Evolutionary conservation across 148 eudicot species (phyloP).

Genomic region (Rhododendron griersonianum): DNA sequence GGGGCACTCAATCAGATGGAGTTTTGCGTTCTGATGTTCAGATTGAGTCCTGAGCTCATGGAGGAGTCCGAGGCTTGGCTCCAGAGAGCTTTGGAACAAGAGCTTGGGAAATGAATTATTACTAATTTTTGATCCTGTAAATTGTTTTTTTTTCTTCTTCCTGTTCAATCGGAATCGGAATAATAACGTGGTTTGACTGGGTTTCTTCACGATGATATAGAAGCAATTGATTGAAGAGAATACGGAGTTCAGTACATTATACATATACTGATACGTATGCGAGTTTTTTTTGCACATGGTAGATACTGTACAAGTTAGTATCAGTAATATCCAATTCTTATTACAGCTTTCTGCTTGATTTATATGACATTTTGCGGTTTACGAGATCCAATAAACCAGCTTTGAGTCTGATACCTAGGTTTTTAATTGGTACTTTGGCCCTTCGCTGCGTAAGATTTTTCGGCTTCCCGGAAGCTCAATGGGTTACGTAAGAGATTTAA

Average conservation of each 20-base stretch:
- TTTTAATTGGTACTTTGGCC: background rate
- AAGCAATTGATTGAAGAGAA: background rate
- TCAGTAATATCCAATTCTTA: too few relatives aligned
- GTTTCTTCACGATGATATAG: background rate
- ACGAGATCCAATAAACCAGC: too few relatives aligned
- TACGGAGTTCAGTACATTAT: background rate
- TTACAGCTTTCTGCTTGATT: too few relatives aligned
- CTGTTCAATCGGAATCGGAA: background rate
- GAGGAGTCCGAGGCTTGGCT: conserved; percentile 26
- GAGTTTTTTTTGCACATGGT: too few relatives aligned
- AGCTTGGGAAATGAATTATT: background rate
- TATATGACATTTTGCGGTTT: too few relatives aligned
- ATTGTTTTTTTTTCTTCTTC: background rate
- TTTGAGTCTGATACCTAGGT: background rate
- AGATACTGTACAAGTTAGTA: too few relatives aligned
- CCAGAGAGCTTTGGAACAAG: conserved; percentile 19
- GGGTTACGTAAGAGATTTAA: background rate
- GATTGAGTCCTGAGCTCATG: conserved; percentile 38
- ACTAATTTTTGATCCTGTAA: background rate
- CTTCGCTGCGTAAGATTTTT: background rate
- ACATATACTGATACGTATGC: background rate
- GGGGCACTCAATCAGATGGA: conserved; percentile 35
- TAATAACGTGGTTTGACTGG: background rate
- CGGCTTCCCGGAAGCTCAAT: background rate
- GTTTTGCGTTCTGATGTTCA: conserved; percentile 39